Conservation (phyloP, 306 rosid genomes). For the Pyrus communis region DNA sequence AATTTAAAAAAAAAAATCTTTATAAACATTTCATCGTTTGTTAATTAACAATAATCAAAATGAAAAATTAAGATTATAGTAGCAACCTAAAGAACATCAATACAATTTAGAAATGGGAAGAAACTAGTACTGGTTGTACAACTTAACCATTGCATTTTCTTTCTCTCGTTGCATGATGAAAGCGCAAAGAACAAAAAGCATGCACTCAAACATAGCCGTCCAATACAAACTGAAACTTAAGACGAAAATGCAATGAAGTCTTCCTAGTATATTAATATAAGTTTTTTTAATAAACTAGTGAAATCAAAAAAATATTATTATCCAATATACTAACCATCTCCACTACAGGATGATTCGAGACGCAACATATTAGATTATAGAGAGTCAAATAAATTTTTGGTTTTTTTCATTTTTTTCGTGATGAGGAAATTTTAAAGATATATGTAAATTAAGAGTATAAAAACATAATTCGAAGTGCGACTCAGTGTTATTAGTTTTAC, state of each 20-base stretch:
- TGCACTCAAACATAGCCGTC: background rate
- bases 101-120: too few relatives aligned
- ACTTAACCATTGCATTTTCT: background rate
- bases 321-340: background rate
- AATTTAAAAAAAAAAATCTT: too few relatives aligned
- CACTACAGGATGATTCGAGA: background rate
- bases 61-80: background rate
- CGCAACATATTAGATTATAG: background rate
- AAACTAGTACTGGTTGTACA: background rate
- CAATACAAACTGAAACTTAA: background rate
- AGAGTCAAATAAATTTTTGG: too few relatives aligned
- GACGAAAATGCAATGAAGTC: background rate
- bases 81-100: background rate
- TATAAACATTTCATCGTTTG: too few relatives aligned
- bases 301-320: too few relatives aligned
- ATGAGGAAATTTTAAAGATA: too few relatives aligned
- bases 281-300: background rate
- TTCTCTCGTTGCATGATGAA: too few relatives aligned
- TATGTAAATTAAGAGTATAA: too few relatives aligned
- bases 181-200: too few relatives aligned
- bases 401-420: too few relatives aligned
- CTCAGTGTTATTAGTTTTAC: too few relatives aligned
- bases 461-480: too few relatives aligned
- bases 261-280: background rate
- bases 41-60: background rate